Conservation (phyloP, 345 rosid genomes). For the Euclidium syriacum region DNA sequence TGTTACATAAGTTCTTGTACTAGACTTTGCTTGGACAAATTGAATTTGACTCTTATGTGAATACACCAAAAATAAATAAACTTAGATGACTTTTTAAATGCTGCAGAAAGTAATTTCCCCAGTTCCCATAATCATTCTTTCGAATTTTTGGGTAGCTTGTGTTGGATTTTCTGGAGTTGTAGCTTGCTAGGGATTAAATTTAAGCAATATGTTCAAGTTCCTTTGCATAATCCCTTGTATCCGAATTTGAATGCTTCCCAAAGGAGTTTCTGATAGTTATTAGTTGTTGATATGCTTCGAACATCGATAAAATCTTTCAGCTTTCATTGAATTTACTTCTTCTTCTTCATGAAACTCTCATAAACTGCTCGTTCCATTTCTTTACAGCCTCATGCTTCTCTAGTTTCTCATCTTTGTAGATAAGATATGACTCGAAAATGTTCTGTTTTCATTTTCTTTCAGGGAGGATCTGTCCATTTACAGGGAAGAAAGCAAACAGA, state of each 20-base stretch:
- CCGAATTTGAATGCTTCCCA: too few relatives aligned
- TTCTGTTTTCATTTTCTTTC: slow-evolving; percentile 13
- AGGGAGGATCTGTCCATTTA: slow-evolving; percentile 91
- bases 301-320: too few relatives aligned
- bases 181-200: not conserved
- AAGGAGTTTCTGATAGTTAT: too few relatives aligned
- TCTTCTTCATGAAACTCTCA: not conserved
- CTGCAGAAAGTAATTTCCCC: too few relatives aligned
- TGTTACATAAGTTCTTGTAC: too few relatives aligned
- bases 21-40: too few relatives aligned
- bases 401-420: not conserved
- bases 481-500: slow-evolving; percentile 90
- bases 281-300: too few relatives aligned
- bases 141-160: not conserved
- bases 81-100: too few relatives aligned
- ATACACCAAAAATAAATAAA: too few relatives aligned
- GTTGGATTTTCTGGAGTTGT: not conserved
- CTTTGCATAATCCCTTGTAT: not conserved
- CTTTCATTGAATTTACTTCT: not conserved
- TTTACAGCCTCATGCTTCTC: not conserved
- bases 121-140: too few relatives aligned
- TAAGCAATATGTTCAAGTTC: not conserved
- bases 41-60: too few relatives aligned
- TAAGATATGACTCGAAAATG: not conserved
- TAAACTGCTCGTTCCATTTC: not conserved